These are phyloP conservation scores for Balakata baccata DNA, from an alignment of 345 rosid species.

Conservation along the genomic window DNA sequence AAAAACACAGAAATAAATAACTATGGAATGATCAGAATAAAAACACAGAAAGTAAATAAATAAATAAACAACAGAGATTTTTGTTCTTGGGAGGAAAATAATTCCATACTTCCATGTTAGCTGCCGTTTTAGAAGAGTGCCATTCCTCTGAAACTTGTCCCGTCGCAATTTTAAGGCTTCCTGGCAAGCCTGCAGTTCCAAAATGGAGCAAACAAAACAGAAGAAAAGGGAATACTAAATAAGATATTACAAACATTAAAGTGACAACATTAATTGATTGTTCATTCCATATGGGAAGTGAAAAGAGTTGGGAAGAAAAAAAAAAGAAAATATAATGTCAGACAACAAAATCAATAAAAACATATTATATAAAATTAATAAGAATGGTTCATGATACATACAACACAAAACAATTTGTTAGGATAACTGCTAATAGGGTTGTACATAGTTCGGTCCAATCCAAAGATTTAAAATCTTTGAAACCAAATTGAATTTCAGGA, in stretches of 20 bases:
- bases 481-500: too few species aligned
- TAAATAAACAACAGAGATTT: neutral
- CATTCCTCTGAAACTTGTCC: slow-evolving; percentile 66
- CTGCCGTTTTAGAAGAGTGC: slow-evolving; percentile 51
- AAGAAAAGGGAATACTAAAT: neutral
- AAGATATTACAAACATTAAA: neutral
- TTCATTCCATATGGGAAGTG: neutral
- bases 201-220: neutral
- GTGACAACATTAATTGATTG: neutral
- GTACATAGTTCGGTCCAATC: too few species aligned
- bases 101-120: slow-evolving; percentile 82
- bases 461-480: too few species aligned
- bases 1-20: too few species aligned
- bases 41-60: neutral
- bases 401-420: neutral
- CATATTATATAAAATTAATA: neutral
- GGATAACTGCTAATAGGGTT: neutral
- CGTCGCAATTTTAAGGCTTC: slow-evolving; percentile 59
- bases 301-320: neutral
- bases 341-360: neutral
- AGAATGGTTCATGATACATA: neutral
- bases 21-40: slow-evolving; percentile 5
- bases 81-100: neutral
- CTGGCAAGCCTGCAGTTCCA: slow-evolving; percentile 54
- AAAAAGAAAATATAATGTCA: neutral